Evolutionary conservation across 306 rosid genomes (phyloP).

Genomic region (Quercus robur): DNA sequence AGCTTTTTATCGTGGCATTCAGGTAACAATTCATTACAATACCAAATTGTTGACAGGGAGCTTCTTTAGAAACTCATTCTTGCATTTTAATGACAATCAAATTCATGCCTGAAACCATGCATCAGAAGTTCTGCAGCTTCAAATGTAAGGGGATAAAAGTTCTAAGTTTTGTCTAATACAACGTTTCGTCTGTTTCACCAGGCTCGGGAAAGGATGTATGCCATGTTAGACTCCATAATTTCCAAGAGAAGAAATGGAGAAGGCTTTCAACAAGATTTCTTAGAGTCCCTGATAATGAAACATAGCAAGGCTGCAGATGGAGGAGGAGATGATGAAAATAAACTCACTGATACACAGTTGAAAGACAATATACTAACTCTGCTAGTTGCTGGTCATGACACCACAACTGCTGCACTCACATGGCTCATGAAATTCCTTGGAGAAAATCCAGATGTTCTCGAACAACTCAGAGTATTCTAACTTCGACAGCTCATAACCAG

Average conservation of each 20-base stretch:
- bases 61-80: no score
- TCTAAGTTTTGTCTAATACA: background rate
- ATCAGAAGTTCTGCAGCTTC: background rate
- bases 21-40: slow-evolving; percentile 39
- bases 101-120: background rate
- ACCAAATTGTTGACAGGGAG: background rate
- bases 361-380: slow-evolving; percentile 78
- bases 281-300: slow-evolving; percentile 65
- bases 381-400: slow-evolving; percentile 87
- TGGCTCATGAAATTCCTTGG: slow-evolving; percentile 80
- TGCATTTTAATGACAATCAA: no score
- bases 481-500: background rate
- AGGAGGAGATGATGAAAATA: slow-evolving; percentile 48
- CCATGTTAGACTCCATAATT: slow-evolving; percentile 68
- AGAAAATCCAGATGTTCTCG: slow-evolving; percentile 65
- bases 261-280: slow-evolving; percentile 66
- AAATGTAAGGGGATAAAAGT: background rate
- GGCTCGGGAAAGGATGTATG: slow-evolving; percentile 84
- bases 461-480: slow-evolving; percentile 55
- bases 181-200: slow-evolving; percentile 11
- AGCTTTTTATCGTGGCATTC: slow-evolving; percentile 69
- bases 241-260: slow-evolving; percentile 56
- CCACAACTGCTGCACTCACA: slow-evolving; percentile 91
- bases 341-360: slow-evolving; percentile 71
- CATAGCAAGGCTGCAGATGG: slow-evolving; percentile 43